Conservation (phyloP, 345 rosid species). For the Camelina neglecta region DNA sequence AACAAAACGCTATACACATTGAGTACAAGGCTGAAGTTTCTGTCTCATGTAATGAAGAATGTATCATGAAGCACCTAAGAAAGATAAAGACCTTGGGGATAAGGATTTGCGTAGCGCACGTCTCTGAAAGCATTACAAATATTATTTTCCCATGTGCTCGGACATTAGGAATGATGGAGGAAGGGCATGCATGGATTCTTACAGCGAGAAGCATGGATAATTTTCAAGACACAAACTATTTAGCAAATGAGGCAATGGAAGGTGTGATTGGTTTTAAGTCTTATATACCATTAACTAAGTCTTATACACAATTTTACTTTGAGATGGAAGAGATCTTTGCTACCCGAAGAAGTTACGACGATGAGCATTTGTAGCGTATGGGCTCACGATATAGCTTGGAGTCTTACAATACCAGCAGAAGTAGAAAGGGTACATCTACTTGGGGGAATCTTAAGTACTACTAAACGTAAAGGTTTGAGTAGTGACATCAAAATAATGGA, state of each 20-base stretch:
- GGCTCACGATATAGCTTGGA: background rate
- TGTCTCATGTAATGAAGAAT: background rate
- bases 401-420: background rate
- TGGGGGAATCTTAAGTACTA: slow-evolving; percentile 13
- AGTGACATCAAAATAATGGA: slow-evolving; percentile 36
- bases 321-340: slow-evolving; percentile 1
- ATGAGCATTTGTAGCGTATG: background rate
- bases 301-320: background rate
- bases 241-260: background rate
- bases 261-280: background rate
- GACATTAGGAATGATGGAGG: background rate
- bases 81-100: background rate
- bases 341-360: background rate
- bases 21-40: background rate
- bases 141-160: background rate
- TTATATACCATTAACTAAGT: background rate
- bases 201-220: background rate
- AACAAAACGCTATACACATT: background rate
- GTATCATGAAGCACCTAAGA: background rate
- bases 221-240: background rate
- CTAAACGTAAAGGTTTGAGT: slow-evolving; percentile 35
- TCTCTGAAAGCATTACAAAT: background rate
- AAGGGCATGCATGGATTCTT: background rate
- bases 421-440: background rate
- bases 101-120: background rate